These are phyloP conservation scores for Xylaria telfairii DNA, from an alignment of 495 filamentous ascomycete species.

Conservation along the genomic window DNA sequence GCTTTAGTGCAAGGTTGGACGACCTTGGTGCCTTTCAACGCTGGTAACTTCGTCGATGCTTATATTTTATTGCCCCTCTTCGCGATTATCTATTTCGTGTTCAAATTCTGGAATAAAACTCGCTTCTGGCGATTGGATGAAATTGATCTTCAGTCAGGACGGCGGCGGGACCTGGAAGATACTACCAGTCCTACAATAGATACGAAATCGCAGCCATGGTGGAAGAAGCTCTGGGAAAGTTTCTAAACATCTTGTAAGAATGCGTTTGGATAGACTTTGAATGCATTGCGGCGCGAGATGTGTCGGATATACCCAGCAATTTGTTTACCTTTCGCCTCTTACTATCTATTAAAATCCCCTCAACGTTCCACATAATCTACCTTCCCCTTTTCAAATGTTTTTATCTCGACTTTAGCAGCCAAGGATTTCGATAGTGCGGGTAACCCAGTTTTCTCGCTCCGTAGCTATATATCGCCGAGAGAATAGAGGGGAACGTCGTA, in stretches of 20 bases:
- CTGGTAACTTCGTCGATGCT: constrained; percentile 66
- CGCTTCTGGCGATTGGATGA: constrained; percentile 57
- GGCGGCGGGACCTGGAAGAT: constrained; percentile 56
- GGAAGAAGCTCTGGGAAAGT: constrained; percentile 16
- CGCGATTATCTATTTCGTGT: constrained; percentile 61
- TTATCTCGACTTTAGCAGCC: background rate
- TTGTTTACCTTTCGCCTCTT: background rate
- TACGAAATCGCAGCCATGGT: constrained; percentile 11
- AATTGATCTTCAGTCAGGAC: constrained; percentile 66
- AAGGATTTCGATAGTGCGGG: background rate
- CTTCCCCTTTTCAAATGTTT: no score
- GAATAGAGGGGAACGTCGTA: constrained; percentile 13
- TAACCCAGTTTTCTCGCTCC: background rate
- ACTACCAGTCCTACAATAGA: constrained; percentile 17
- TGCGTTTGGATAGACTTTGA: background rate
- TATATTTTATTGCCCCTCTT: constrained; percentile 74
- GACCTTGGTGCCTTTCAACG: constrained; percentile 61
- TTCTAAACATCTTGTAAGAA: constrained; percentile 5
- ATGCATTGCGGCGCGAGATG: background rate
- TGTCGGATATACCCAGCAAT: constrained; percentile 14
- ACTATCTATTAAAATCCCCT: background rate
- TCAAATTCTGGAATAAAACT: constrained; percentile 66
- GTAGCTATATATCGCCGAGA: background rate
- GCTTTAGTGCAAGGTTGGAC: constrained; percentile 69
- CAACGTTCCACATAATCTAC: background rate